Percentiles rank a stretch among this genome's conserved stretches.
phyloP scores from a whole-genome alignment of 192 early-diverging fungal species.

The Backusella macrospora region DNA sequence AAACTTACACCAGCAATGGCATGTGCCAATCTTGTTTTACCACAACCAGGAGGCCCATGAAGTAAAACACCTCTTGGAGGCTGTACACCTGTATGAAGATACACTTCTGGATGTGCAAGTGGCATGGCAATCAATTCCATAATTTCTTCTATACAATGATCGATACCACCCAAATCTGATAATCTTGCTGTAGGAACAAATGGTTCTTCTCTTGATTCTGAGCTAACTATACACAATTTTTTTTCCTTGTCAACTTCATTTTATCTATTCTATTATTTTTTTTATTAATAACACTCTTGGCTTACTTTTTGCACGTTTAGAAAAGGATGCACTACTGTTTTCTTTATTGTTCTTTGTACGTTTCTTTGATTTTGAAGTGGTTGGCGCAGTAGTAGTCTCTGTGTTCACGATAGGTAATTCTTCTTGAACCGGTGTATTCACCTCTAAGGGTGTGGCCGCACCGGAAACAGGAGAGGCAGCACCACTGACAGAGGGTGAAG shows the following conservation, averaged over 20 bases:
- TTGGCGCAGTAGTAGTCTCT: constrained; percentile 23
- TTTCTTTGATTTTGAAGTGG: constrained; percentile 40
- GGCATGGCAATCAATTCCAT: constrained; percentile 94
- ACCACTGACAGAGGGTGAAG: constrained; percentile 20
- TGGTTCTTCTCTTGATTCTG: constrained; percentile 28
- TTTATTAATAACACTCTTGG: too few species aligned
- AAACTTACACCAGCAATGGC: constrained; percentile 87
- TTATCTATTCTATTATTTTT: background rate
- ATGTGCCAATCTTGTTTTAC: constrained; percentile 94
- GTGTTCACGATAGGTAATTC: constrained; percentile 21
- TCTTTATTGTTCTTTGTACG: constrained; percentile 37
- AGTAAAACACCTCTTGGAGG: constrained; percentile 93
- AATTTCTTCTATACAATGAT: constrained; percentile 86
- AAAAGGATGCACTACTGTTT: background rate
- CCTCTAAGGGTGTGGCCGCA: constrained; percentile 36
- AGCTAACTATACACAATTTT: constrained; percentile 9
- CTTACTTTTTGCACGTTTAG: constrained; percentile 36
- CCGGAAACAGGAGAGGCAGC: constrained; percentile 27
- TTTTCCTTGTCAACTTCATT: background rate
- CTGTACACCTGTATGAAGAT: constrained; percentile 88
- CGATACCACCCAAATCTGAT: constrained; percentile 89
- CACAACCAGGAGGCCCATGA: constrained; percentile 97
- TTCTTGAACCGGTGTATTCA: constrained; percentile 30
- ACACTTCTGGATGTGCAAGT: constrained; percentile 91
- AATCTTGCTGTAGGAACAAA: constrained; percentile 55